Evolutionary conservation across 2,329 filamentous ascomycete species (phyloP).

Genomic region (Colletotrichum sp.): DNA sequence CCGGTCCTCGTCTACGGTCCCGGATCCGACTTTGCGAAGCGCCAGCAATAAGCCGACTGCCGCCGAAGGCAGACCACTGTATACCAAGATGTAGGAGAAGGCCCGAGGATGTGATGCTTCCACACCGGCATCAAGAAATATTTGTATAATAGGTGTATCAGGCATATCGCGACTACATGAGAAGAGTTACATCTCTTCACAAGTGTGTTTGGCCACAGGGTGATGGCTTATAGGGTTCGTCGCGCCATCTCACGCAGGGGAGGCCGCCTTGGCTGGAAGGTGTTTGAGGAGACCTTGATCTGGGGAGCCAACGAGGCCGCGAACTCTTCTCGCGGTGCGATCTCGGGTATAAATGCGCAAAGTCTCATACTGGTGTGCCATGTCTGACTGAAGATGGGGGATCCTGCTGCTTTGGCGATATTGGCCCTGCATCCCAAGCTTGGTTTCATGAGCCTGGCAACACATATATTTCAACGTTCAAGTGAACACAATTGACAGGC

Average conservation of each 20-base stretch:
- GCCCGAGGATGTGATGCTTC: not conserved
- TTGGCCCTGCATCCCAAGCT: not conserved
- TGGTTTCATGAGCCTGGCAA: not conserved
- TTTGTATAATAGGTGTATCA: constrained; percentile 17
- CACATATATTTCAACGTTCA: not conserved
- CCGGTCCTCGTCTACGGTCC: constrained; percentile 68
- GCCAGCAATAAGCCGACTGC: constrained; percentile 13
- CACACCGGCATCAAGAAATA: constrained; percentile 7
- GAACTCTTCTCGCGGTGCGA: not conserved
- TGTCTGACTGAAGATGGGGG: not conserved
- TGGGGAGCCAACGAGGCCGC: not conserved
- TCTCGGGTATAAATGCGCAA: not conserved
- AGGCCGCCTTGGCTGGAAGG: not conserved
- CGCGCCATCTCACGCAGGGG: not conserved
- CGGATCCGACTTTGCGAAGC: constrained; percentile 33
- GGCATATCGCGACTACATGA: constrained; percentile 17
- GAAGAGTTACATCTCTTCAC: constrained; percentile 7
- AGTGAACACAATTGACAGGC: not conserved
- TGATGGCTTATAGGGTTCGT: not conserved
- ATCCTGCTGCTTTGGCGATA: not conserved
- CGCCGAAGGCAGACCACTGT: not conserved
- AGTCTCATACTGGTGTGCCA: not conserved
- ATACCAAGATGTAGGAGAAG: constrained; percentile 13
- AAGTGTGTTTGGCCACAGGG: not conserved
- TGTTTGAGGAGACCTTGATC: not conserved